Conservation (phyloP, 2,329 filamentous ascomycete species). For the Pestalotiopsis sp. region DNA sequence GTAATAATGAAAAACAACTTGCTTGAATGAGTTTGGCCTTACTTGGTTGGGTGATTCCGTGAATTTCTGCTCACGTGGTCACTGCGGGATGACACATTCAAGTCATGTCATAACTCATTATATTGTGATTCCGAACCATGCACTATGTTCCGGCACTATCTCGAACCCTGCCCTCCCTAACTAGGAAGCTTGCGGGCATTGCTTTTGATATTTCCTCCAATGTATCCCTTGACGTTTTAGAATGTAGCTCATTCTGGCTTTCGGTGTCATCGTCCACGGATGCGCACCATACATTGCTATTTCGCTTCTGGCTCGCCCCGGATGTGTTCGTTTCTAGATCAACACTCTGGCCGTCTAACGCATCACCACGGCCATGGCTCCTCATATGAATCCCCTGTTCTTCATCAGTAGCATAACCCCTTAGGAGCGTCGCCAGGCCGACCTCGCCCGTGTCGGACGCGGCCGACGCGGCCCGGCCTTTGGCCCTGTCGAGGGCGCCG, state of each 20-base stretch:
- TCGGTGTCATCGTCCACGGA: background rate
- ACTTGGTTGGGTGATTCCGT: too few species aligned
- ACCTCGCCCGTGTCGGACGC: background rate
- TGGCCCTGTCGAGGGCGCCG: slow-evolving; percentile 1
- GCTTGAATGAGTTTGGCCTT: too few species aligned
- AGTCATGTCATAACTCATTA: background rate
- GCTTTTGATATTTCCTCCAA: background rate
- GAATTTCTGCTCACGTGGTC: too few species aligned
- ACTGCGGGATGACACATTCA: background rate
- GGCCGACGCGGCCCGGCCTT: background rate
- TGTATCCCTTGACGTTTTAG: slow-evolving; percentile 1
- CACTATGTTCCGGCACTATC: background rate
- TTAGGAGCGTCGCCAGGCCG: background rate
- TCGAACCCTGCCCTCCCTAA: background rate
- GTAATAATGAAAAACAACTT: too few species aligned
- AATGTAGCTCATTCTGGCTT: background rate
- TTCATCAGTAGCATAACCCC: background rate
- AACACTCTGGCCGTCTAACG: background rate
- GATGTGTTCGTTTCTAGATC: background rate
- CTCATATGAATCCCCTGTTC: background rate
- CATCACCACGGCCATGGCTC: background rate
- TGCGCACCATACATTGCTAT: background rate
- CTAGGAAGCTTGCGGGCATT: background rate
- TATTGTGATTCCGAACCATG: background rate
- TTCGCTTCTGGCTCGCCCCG: background rate